Conservation (phyloP, 345 rosid genomes). For the Ricinus communis region DNA sequence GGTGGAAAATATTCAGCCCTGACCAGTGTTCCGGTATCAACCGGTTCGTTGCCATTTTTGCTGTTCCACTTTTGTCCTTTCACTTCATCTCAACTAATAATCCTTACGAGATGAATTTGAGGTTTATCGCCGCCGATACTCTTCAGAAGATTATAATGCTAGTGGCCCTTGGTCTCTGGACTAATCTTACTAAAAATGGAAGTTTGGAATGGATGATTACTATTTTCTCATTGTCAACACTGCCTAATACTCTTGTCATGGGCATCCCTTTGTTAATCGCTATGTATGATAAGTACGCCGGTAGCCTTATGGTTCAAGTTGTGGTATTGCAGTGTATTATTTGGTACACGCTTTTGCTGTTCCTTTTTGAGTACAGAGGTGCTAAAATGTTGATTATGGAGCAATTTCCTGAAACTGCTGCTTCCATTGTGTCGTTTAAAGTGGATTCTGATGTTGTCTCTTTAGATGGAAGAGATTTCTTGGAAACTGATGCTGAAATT, state of each 20-base stretch:
- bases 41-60: constrained; percentile 37
- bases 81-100: constrained; percentile 25
- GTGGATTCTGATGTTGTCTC: constrained; percentile 50
- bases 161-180: constrained; percentile 23
- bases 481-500: constrained; percentile 46
- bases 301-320: constrained; percentile 34
- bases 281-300: constrained; percentile 29
- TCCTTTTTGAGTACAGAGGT: constrained; percentile 46
- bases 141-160: constrained; percentile 35
- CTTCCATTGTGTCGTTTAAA: constrained; percentile 46
- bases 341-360: constrained; percentile 41
- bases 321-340: constrained; percentile 39
- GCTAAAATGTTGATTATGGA: constrained; percentile 43
- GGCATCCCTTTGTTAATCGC: constrained; percentile 35
- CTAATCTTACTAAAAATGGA: constrained; percentile 12
- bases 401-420: constrained; percentile 49
- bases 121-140: constrained; percentile 38
- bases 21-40: constrained; percentile 41
- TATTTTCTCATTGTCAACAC: constrained; percentile 33
- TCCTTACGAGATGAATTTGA: constrained; percentile 28
- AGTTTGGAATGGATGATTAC: constrained; percentile 34
- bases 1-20: constrained; percentile 39
- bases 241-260: constrained; percentile 36
- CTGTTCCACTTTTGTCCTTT: constrained; percentile 35
- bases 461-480: constrained; percentile 39